Evolutionary conservation across 164 flowering plant genomes (phyloP).

Genomic region (Sextonia rubra): DNA sequence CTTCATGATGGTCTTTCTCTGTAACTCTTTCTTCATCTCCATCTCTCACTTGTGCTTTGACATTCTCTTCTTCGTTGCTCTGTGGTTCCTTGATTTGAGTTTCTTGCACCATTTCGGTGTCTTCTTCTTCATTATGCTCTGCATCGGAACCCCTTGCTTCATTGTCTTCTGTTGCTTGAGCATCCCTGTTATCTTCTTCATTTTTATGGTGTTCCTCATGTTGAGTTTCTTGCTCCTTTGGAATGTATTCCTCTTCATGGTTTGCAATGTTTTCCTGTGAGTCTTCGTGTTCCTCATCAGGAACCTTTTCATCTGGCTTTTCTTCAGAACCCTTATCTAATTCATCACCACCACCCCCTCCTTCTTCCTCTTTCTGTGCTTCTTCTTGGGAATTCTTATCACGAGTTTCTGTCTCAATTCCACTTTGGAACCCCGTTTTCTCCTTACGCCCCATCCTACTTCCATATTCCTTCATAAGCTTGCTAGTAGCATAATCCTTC

Average conservation of each 20-base stretch:
- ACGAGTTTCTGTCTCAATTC: not conserved
- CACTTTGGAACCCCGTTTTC: slow-evolving; percentile 7
- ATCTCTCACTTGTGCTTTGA: not conserved
- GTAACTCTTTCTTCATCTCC: not conserved
- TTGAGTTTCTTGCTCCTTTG: slow-evolving; percentile 3
- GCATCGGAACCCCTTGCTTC: not conserved
- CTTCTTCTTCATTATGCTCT: not conserved
- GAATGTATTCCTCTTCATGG: slow-evolving; percentile 2
- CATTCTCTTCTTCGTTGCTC: not conserved
- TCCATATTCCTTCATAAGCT: not conserved
- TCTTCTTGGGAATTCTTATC: not conserved
- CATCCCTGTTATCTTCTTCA: slow-evolving; percentile 3
- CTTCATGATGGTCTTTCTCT: not conserved
- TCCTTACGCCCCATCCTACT: slow-evolving; percentile 20
- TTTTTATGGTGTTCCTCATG: not conserved
- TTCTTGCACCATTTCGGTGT: not conserved
- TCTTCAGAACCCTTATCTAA: slow-evolving; percentile 4
- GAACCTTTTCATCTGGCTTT: not conserved
- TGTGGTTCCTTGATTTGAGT: not conserved
- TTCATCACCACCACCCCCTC: slow-evolving; percentile 17
- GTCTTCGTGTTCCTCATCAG: slow-evolving; percentile 5
- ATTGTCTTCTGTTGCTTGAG: not conserved
- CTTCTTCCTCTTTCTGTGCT: slow-evolving; percentile 4
- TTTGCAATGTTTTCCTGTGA: not conserved
- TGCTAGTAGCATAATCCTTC: slow-evolving; percentile 17